Base-by-base conservation (phyloP, 352 stramenopile species). In the Pythium coloratum region DNA sequence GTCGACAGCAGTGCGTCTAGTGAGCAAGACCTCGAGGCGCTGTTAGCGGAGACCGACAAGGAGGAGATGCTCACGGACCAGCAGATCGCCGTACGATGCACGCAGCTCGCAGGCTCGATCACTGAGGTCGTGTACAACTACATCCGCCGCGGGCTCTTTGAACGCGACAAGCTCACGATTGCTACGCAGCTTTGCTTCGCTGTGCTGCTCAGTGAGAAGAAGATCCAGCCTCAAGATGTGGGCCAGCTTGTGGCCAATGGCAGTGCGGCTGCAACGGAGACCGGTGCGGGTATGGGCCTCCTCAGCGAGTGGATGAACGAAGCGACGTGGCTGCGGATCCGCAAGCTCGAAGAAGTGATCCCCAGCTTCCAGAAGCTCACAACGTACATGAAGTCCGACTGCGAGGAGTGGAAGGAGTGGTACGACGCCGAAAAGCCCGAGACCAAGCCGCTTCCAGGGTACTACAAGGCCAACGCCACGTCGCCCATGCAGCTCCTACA, bases 371-470 rank as follows among this genome's bases (percentile, higher is more conserved):
- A 96, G 61, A 97, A 95, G 55, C 81, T 99, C 30, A 94, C 92
- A 4, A 95, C 97, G 46, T 88, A 84, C 38, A 98, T 99, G 89
- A 95, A 98, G 42, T 90, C 82, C 2, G 96, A 99, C 62, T 89
- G 86, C 10, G 97, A 99, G 55, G 96, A 99, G 56, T 99, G 97
- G 96, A 81, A 83, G 53, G 80, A 91, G 59, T 99, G 94, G 94
- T 99, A 94, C 70, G 91, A 98, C 40, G 70, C 86, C 9, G 93
- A 98, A 54, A 91, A 92, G 24, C 94, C 94, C 0, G 97, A 99
- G 76, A 67, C 76, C 18, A 81, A 82, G 20, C 77, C 91, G 26
- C 79, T 98, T n/a, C 97, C 97, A 26, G 95, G 95, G 16, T 85
- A 96, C 32, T 94, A 89, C 54, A 82, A 84, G 47, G 60, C 47